Percentiles rank a stretch among this genome's conserved stretches.
These are phyloP conservation scores for Suillus brevipes DNA, from an alignment of 768 basidiomycete species.

Conservation along the genomic window DNA sequence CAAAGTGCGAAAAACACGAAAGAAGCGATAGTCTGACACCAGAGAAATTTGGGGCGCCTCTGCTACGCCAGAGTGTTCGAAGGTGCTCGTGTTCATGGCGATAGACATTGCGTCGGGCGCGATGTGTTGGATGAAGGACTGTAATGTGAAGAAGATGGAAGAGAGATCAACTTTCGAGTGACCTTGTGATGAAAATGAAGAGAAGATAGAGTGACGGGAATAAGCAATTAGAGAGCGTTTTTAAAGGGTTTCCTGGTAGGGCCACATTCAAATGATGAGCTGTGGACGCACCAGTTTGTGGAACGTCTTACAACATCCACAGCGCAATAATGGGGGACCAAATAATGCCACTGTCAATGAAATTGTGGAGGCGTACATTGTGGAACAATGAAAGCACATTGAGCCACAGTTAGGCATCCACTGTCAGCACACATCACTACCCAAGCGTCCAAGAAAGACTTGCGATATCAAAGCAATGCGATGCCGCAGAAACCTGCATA, in stretches of 20 bases:
- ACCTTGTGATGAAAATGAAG: neutral
- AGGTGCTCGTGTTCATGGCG: too few relatives aligned
- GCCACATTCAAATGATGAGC: neutral
- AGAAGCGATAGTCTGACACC: too few relatives aligned
- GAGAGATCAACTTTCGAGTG: constrained; percentile 8
- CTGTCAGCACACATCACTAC: neutral
- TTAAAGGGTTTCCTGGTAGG: neutral
- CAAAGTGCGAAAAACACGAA: too few relatives aligned
- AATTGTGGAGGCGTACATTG: neutral
- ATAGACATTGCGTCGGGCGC: too few relatives aligned
- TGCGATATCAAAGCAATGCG: neutral
- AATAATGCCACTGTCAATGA: neutral
- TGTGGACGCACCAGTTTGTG: constrained; percentile 14
- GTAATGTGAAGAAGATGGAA: neutral
- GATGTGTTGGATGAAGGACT: neutral
- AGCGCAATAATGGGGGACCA: neutral
- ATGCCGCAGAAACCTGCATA: neutral
- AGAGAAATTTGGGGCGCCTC: too few relatives aligned
- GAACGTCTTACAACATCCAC: neutral
- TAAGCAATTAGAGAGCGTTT: neutral
- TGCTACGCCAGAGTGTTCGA: too few relatives aligned
- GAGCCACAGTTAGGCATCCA: neutral
- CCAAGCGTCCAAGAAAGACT: neutral
- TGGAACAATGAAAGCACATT: neutral
- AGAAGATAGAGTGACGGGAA: neutral